Percentiles rank a stretch among this genome's conserved stretches.
Conservation (phyloP, 208 protist genomes). For the Crithidia bombi region DNA sequence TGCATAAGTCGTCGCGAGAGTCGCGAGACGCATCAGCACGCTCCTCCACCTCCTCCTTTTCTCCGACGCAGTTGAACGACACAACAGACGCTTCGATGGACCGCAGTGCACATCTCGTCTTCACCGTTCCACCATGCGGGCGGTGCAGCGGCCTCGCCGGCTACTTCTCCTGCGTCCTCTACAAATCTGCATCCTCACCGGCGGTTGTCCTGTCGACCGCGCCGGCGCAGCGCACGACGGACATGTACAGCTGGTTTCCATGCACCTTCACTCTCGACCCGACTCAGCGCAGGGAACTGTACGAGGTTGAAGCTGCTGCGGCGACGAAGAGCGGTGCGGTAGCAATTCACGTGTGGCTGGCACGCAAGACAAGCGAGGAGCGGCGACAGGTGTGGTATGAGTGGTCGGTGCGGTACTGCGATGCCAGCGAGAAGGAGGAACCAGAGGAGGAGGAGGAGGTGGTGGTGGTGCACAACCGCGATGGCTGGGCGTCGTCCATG, state of each 20-base stretch:
- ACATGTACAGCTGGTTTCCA: slow-evolving; percentile 92
- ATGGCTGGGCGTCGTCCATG: slow-evolving; percentile 74
- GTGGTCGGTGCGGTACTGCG: slow-evolving; percentile 49
- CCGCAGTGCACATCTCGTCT: slow-evolving; percentile 45
- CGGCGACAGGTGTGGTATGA: slow-evolving; percentile 73
- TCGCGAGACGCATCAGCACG: neutral
- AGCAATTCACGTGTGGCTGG: slow-evolving; percentile 40
- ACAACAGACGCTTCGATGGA: slow-evolving; percentile 24
- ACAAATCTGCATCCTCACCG: slow-evolving; percentile 21
- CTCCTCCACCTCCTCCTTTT: neutral
- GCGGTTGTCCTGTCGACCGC: slow-evolving; percentile 32
- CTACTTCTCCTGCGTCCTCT: slow-evolving; percentile 79
- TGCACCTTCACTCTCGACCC: slow-evolving; percentile 73
- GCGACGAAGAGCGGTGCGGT: slow-evolving; percentile 5
- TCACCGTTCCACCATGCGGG: slow-evolving; percentile 37
- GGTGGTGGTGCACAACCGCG: slow-evolving; percentile 54
- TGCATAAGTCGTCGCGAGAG: neutral
- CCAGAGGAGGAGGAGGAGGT: neutral
- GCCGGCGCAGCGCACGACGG: slow-evolving; percentile 42
- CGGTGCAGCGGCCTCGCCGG: slow-evolving; percentile 73
- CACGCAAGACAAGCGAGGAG: slow-evolving; percentile 37
- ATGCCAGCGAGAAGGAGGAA: neutral
- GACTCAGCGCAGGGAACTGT: slow-evolving; percentile 31
- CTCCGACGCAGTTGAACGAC: neutral
- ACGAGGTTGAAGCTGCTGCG: slow-evolving; percentile 27